A percentile compares a stretch with the other conserved stretches of the same genome.
Conservation (phyloP, 805 yeast species). For the Jamesozyma hellenica region DNA sequence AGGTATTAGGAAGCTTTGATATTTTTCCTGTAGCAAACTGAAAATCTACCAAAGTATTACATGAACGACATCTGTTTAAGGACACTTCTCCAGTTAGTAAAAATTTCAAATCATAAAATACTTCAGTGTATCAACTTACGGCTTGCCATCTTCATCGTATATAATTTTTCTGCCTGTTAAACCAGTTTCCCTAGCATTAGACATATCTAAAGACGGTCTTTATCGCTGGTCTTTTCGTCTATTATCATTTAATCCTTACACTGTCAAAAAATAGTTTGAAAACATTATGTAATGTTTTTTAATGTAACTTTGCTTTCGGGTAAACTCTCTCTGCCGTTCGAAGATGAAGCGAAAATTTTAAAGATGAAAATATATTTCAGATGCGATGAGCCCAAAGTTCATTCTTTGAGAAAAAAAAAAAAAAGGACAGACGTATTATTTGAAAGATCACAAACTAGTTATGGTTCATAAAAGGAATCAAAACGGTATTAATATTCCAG, state of each 20-base stretch:
- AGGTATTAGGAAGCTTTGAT: too few relatives aligned
- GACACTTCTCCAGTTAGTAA: conserved; percentile 4
- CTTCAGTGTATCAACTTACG: conserved; percentile 42
- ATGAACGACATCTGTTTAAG: conserved; percentile 70
- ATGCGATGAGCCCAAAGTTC: conserved; percentile 3
- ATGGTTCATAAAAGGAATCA: conserved; percentile 18
- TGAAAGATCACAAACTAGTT: too few relatives aligned
- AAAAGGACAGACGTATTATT: too few relatives aligned
- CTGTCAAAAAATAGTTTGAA: too few relatives aligned
- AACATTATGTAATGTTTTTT: too few relatives aligned
- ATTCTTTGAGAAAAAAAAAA: too few relatives aligned
- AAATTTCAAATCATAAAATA: neutral
- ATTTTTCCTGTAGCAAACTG: conserved; percentile 42
- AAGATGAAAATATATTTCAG: conserved; percentile 2
- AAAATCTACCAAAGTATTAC: conserved; percentile 76
- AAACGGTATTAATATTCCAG: conserved; percentile 45
- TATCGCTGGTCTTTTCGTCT: too few relatives aligned
- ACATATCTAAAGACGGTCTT: too few relatives aligned
- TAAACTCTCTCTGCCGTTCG: too few relatives aligned
- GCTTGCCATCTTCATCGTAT: conserved; percentile 83
- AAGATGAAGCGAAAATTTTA: neutral
- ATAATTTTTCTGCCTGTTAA: conserved; percentile 57
- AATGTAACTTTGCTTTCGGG: too few relatives aligned
- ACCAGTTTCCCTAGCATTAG: conserved; percentile 26
- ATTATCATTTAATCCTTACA: too few relatives aligned